phyloP scores from a whole-genome alignment of 495 filamentous ascomycete species.

The Schizothecium vesticola region DNA sequence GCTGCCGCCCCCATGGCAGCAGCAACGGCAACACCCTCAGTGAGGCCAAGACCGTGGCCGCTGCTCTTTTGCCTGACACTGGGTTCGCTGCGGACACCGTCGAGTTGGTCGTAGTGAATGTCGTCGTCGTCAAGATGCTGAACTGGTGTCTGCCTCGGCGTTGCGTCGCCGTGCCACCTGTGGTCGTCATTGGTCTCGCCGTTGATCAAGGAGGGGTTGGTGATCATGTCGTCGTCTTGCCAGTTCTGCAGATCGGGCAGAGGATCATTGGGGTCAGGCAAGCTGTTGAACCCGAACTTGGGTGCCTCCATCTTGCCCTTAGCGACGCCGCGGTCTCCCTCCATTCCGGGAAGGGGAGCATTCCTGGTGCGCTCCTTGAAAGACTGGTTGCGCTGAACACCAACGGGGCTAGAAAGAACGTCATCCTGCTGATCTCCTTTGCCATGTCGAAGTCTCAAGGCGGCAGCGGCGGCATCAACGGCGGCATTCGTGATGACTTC shows the following conservation, averaged over 20 bases:
- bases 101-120: constrained; percentile 27
- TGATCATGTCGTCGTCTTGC: constrained; percentile 51
- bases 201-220: constrained; percentile 36
- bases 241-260: constrained; percentile 64
- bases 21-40: constrained; percentile 28
- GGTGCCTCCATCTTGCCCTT: constrained; percentile 52
- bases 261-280: constrained; percentile 56
- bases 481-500: constrained; percentile 48
- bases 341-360: constrained; percentile 48
- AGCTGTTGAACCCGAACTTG: constrained; percentile 55
- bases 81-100: constrained; percentile 15
- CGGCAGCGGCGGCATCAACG: constrained; percentile 44
- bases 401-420: constrained; percentile 27
- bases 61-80: constrained; percentile 11
- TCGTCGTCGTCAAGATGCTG: constrained; percentile 33
- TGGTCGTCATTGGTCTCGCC: constrained; percentile 30
- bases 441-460: constrained; percentile 33
- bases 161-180: constrained; percentile 34
- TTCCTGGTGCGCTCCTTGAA: constrained; percentile 53
- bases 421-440: constrained; percentile 32
- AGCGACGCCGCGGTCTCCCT: constrained; percentile 73
- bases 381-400: constrained; percentile 44
- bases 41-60: constrained; percentile 25
- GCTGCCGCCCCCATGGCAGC: constrained; percentile 40
- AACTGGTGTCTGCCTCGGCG: constrained; percentile 31